Conservation (phyloP, 1,284 basidiomycete genomes). For the Ganoderma boninense region DNA sequence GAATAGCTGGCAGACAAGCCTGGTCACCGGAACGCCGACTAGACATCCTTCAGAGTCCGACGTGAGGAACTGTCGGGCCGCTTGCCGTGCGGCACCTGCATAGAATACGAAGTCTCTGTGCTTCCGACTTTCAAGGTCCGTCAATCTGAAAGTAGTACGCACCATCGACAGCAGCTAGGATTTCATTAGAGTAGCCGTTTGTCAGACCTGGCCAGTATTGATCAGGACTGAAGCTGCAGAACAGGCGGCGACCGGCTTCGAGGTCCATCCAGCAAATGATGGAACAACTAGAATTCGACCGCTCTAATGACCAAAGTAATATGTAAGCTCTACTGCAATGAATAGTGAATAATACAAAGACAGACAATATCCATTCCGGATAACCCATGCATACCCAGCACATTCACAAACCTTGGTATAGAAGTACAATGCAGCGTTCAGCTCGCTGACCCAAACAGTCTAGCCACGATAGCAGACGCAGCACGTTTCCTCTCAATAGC, state of each 20-base stretch:
- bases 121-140: neutral
- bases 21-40: neutral
- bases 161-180: neutral
- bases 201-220: neutral
- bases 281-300: neutral
- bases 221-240: neutral
- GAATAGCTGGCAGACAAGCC: neutral
- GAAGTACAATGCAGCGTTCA: neutral
- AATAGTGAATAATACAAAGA: neutral
- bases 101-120: neutral
- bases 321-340: neutral
- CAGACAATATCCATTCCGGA: neutral
- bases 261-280: no score
- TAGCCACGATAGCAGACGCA: slow-evolving; percentile 47
- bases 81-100: neutral
- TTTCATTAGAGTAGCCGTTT: neutral
- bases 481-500: slow-evolving; percentile 54
- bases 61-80: neutral
- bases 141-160: neutral
- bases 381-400: neutral
- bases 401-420: neutral
- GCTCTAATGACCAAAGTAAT: neutral
- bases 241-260: no score
- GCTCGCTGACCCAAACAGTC: slow-evolving; percentile 40
- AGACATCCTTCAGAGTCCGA: neutral